Evolutionary conservation across 139 green algal genomes (phyloP), one percentile per base, ranked within the genome.

Genomic region (Asterochloris sp.): DNA sequence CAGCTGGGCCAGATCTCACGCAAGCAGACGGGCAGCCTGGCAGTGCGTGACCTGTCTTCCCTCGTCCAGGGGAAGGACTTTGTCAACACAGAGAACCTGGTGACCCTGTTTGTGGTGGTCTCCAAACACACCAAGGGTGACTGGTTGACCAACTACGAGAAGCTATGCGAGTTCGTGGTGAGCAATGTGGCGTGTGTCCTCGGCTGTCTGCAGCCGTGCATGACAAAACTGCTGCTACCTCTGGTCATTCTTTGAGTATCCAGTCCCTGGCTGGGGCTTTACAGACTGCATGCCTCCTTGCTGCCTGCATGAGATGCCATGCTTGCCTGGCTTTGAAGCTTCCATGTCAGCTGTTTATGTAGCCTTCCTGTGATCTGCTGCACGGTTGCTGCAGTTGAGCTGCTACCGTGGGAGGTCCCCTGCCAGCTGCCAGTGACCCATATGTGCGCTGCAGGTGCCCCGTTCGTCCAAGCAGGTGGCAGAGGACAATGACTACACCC

Each of bases 11-110:
- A 92, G 1, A 79, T 92, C 26, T 84, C 90, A 24, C 90, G 97
- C 76, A 98, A 98, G 85, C 84, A 92, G 27, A 86, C 87, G 12
- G 97, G 97, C 77, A 97, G 88, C 84, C 84, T 99, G 80, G 91
- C 95, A 0, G 95, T 99, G n/a, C 83, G 91, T 15, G 95, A 98
- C 79, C 82, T 98, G 61, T 86, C 85, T 0, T 47, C 38, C 15
- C 66, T 97, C 12, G 89, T 98, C 12, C 91, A 95, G 80, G 81
- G 85, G 1, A 73, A 88, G 66, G 85, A 95, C 78, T 63, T 98
- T 14, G 85, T 98, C 0, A 86, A 94, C 73, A 97, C 93, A 12
- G 97, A 99, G 85, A 98, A 99, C 91, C 82, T 99, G 47, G 88
- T 79, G 47, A 98, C 97, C 0, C 82, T 98, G 62, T 92, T 98